A percentile compares a stretch with the other conserved stretches of the same genome.
Conservation (phyloP, 164 flowering plant genomes). For the Magnolia sinica region DNA sequence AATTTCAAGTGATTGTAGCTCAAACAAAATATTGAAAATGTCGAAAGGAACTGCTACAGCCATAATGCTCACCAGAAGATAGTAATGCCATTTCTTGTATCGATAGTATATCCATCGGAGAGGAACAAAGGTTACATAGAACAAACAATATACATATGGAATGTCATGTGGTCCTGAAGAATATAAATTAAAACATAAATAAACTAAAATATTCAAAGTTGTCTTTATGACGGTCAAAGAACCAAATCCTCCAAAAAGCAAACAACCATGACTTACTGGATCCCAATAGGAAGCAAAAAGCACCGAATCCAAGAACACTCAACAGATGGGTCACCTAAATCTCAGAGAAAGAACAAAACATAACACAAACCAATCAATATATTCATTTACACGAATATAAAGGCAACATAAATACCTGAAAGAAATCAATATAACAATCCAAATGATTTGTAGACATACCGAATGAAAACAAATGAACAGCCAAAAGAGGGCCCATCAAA, state of each 20-base stretch:
- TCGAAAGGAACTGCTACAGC: background rate
- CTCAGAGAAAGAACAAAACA: conserved; percentile 4
- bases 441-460: too few species aligned
- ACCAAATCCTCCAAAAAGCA: background rate
- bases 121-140: conserved; percentile 84
- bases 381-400: background rate
- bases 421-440: background rate
- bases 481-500: too few species aligned
- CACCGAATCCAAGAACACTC: conserved; percentile 91
- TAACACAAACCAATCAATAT: background rate
- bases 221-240: background rate
- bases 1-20: too few species aligned
- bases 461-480: too few species aligned
- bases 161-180: conserved; percentile 85
- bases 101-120: conserved; percentile 96
- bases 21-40: background rate
- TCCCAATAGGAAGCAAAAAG: conserved; percentile 84
- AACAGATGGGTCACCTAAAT: conserved; percentile 78
- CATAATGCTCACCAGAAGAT: conserved; percentile 72
- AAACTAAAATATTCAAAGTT: conserved; percentile 1
- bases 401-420: background rate
- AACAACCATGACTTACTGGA: conserved; percentile 58
- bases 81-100: conserved; percentile 97
- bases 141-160: conserved; percentile 87
- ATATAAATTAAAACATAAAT: conserved; percentile 8